A percentile compares a stretch with the other conserved stretches of the same genome.
phyloP scores from a whole-genome alignment of 2,329 filamentous ascomycete species.

The Ascochyta rabiei region DNA sequence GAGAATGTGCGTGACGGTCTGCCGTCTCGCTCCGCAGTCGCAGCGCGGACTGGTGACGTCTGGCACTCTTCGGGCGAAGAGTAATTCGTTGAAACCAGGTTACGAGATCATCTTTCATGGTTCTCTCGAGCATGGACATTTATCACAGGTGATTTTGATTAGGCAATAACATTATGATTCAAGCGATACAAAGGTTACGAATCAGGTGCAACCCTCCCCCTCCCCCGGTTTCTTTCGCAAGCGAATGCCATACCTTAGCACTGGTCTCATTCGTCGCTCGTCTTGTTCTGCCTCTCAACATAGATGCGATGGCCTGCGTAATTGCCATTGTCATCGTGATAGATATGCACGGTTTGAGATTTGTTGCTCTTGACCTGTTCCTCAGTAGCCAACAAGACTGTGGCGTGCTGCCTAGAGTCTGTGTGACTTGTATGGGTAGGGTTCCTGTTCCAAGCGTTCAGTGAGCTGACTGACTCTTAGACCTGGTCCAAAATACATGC shows the following conservation, averaged over 20 bases:
- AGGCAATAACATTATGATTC: too few relatives aligned
- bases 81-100: constrained; percentile 14
- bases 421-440: background rate
- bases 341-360: background rate
- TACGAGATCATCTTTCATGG: too few relatives aligned
- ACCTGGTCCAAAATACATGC: background rate
- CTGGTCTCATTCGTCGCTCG: background rate
- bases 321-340: background rate
- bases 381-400: background rate
- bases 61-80: constrained; percentile 20
- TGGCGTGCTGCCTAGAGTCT: background rate
- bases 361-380: background rate
- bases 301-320: background rate
- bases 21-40: constrained; percentile 19
- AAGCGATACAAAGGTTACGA: too few relatives aligned
- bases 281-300: background rate
- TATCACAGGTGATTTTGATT: too few relatives aligned
- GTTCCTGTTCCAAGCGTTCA: background rate
- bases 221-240: background rate
- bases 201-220: too few relatives aligned
- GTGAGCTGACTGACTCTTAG: background rate
- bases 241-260: background rate
- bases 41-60: constrained; percentile 15
- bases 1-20: constrained; percentile 25
- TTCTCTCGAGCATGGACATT: too few relatives aligned